phyloP scores from a whole-genome alignment of 2,329 filamentous ascomycete genomes.

The Ascosphaera apis region DNA sequence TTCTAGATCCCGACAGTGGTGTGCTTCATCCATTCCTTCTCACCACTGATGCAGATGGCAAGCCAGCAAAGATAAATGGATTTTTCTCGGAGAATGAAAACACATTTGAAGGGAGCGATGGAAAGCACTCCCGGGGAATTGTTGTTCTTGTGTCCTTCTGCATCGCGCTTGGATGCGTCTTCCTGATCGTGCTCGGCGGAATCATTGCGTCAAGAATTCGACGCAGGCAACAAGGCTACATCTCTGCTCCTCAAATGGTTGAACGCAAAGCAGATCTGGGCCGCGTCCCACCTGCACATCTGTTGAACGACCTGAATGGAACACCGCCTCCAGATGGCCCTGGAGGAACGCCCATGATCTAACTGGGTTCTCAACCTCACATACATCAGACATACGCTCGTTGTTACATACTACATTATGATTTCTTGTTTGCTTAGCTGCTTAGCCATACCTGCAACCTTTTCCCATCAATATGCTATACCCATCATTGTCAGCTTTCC shows the following conservation, averaged over 20 bases:
- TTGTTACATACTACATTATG: neutral
- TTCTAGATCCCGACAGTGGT: slow-evolving; percentile 54
- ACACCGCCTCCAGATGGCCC: neutral
- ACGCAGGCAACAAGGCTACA: slow-evolving; percentile 23
- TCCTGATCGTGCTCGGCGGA: slow-evolving; percentile 24
- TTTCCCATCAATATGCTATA: too few relatives aligned
- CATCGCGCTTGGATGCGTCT: slow-evolving; percentile 23
- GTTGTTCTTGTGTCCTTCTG: slow-evolving; percentile 24
- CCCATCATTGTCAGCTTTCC: too few relatives aligned
- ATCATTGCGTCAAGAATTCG: slow-evolving; percentile 25
- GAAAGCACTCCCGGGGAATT: slow-evolving; percentile 21
- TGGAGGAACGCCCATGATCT: neutral
- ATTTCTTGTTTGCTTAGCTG: neutral
- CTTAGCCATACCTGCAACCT: neutral
- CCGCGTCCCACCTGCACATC: slow-evolving; percentile 23
- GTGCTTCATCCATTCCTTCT: slow-evolving; percentile 64
- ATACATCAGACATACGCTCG: neutral
- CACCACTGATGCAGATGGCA: slow-evolving; percentile 41
- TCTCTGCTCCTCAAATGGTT: slow-evolving; percentile 21
- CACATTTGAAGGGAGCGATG: slow-evolving; percentile 37
- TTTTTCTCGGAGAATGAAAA: slow-evolving; percentile 66
- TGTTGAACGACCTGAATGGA: slow-evolving; percentile 13
- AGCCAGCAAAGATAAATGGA: slow-evolving; percentile 50
- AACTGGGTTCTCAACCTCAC: too few relatives aligned
- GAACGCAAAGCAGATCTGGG: slow-evolving; percentile 24